Conservation (phyloP, 352 stramenopile species). For the Elongisporangium undulatum region DNA sequence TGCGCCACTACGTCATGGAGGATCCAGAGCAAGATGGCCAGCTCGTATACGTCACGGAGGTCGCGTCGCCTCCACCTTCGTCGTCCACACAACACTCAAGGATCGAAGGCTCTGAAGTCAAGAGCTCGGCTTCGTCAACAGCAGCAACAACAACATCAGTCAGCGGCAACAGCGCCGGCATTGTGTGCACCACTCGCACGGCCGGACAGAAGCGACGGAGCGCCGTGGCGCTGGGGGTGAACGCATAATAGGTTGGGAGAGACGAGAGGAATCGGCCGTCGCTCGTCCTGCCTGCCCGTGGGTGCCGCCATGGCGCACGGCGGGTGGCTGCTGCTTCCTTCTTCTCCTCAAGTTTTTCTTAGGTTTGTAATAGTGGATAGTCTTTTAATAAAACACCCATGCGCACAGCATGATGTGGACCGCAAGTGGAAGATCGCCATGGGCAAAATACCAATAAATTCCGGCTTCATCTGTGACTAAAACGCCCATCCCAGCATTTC, state of each 20-base stretch:
- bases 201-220: constrained; percentile 77
- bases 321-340: neutral
- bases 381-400: neutral
- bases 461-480: neutral
- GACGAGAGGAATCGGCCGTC: neutral
- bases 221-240: constrained; percentile 75
- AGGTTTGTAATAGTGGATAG: neutral
- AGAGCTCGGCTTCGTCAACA: constrained; percentile 16
- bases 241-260: constrained; percentile 41
- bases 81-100: constrained; percentile 16
- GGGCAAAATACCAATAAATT: neutral
- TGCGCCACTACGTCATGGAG: constrained; percentile 64
- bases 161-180: constrained; percentile 22
- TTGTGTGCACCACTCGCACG: constrained; percentile 46
- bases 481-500: neutral
- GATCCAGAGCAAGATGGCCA: constrained; percentile 60
- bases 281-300: neutral
- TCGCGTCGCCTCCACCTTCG: constrained; percentile 15
- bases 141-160: constrained; percentile 20
- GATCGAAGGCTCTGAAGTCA: neutral
- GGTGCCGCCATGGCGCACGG: neutral
- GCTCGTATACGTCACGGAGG: constrained; percentile 76
- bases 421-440: neutral
- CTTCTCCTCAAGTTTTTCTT: neutral
- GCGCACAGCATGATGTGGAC: neutral